Conservation (phyloP, 176 grass and related monocot genomes). For the Luzula sylvatica region DNA sequence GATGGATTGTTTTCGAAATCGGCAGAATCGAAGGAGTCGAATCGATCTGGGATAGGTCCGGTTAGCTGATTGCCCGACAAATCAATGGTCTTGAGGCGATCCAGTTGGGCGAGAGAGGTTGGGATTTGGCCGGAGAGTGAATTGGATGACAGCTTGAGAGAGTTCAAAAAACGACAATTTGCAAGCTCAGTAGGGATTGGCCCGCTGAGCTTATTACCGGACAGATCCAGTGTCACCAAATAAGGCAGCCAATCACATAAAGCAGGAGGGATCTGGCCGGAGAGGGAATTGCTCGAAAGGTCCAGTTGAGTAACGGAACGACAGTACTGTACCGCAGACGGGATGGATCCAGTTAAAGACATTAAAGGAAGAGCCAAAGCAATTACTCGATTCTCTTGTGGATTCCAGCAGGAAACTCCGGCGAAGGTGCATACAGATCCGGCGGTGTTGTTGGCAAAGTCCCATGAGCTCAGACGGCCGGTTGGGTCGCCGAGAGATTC, state of each 20-base stretch:
- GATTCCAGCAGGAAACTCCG: constrained; percentile 68
- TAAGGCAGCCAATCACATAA: constrained; percentile 83
- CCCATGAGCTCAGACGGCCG: constrained; percentile 21
- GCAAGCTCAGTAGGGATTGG: constrained; percentile 57
- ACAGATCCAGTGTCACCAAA: constrained; percentile 61
- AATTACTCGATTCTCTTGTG: constrained; percentile 62
- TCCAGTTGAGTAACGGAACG: constrained; percentile 43
- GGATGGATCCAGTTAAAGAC: constrained; percentile 43
- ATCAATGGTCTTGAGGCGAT: constrained; percentile 66
- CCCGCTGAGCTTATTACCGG: constrained; percentile 43
- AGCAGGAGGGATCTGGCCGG: constrained; percentile 25
- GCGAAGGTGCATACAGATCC: constrained; percentile 43
- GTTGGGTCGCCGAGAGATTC: constrained; percentile 15
- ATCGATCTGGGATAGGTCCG: constrained; percentile 47
- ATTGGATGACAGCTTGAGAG: constrained; percentile 54
- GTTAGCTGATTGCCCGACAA: constrained; percentile 51
- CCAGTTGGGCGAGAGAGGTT: constrained; percentile 40
- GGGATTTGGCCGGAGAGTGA: constrained; percentile 54
- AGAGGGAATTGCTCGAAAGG: constrained; percentile 49
- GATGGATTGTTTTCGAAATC: constrained; percentile 42
- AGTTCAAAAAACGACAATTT: constrained; percentile 64
- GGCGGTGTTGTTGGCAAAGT: constrained; percentile 35
- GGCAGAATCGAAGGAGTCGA: constrained; percentile 30
- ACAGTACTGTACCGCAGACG: constrained; percentile 63
- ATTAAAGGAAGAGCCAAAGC: constrained; percentile 36